Base-by-base conservation (phyloP, 495 filamentous ascomycete genomes). In the Apiosordaria backusii region DNA sequence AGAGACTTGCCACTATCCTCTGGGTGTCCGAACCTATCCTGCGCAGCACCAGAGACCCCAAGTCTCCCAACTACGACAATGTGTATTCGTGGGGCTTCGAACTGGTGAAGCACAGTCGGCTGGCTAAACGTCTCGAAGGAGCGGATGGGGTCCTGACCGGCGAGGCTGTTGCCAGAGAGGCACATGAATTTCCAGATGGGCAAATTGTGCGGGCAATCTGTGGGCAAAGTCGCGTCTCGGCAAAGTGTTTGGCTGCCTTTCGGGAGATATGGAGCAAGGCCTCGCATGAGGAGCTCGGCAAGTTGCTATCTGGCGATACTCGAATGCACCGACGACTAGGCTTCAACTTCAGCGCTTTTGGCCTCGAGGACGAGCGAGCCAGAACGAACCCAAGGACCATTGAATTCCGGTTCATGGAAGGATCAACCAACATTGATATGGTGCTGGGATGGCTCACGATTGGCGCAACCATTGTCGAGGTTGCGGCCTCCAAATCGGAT, bases 341-440 rank as follows among this genome's bases (percentile, higher is more conserved):
- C 15, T 75, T 75, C 68, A 77, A 77, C 60, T 77, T 77, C 40
- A 77, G 75, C 61, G 67, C 73, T 3, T 77, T 77, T 45, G 75
- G 75, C 0, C 35, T 68, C 27, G 75, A 77, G 27, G 75, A 77
- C 50, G 72, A 74, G 24, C 67, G 75, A 9, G 71, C 75, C 1
- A 35, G 62, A n/a, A 64, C 64, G 1, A 75, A 70, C 29, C 75
- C 75, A 0, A 65, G 71, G 22, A 77, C 75, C 0, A 59, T 77
- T 50, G 75, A 77, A 57, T 77, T 77, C 59, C 73, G 75, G 19
- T 72, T 77, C 65, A 75, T 77, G 71, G 75, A 77, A 19, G 75
- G 75, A 3, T 72, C 71, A 10, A 61, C 68, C 21, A 29, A 65
- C 21, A 50, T 19, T 4, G 63, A 65, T 26, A 29, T 71, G 25